phyloP scores from a whole-genome alignment of 768 basidiomycete genomes.

The Hypholoma sublateritium region DNA sequence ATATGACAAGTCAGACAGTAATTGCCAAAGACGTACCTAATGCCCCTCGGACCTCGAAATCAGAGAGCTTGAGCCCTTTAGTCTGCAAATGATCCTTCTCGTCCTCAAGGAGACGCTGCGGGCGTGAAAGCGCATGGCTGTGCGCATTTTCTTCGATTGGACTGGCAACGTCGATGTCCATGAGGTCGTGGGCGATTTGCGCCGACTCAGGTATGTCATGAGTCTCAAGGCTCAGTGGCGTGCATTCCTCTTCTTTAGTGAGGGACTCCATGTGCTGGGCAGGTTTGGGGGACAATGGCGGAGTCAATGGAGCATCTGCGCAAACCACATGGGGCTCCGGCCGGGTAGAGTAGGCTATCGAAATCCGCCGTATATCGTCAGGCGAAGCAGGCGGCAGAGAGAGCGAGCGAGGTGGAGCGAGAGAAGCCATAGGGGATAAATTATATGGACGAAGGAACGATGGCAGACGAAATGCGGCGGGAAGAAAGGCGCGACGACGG shows the following conservation, averaged over 20 bases:
- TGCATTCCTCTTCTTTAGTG: conserved; percentile 13
- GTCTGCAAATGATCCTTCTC: conserved; percentile 64
- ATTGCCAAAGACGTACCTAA: conserved; percentile 50
- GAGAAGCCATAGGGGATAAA: conserved; percentile 24
- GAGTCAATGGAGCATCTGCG: conserved; percentile 65
- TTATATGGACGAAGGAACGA: conserved; percentile 4
- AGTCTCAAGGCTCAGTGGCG: conserved; percentile 6
- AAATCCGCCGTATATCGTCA: conserved; percentile 25
- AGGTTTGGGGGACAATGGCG: conserved; percentile 59
- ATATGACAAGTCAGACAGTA: conserved; percentile 1
- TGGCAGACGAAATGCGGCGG: conserved; percentile 6
- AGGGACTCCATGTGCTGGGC: conserved; percentile 22
- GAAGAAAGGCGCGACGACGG: background rate
- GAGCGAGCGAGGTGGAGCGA: conserved; percentile 28
- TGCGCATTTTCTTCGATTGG: conserved; percentile 18
- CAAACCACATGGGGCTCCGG: conserved; percentile 42
- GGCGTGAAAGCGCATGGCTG: conserved; percentile 29
- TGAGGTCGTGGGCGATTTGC: conserved; percentile 15
- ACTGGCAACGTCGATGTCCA: conserved; percentile 20
- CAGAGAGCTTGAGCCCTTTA: conserved; percentile 64
- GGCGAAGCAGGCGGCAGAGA: conserved; percentile 26
- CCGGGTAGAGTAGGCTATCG: conserved; percentile 21
- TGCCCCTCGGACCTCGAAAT: conserved; percentile 81
- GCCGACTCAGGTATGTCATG: conserved; percentile 7
- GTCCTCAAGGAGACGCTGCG: conserved; percentile 64